Base-by-base conservation (phyloP, 441 rosid species). In the Erodium texanum region DNA sequence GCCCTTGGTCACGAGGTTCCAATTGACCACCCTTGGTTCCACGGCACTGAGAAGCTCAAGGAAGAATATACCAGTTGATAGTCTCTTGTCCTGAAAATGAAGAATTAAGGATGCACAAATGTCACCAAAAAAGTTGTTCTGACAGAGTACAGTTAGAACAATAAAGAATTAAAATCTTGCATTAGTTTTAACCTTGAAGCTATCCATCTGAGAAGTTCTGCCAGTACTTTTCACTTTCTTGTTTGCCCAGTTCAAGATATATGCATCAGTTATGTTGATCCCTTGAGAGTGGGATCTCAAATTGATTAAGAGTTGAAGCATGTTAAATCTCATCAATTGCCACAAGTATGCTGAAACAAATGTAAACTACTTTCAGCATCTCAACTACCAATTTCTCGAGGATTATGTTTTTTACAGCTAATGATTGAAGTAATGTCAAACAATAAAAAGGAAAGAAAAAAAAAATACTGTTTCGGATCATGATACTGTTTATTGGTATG, bases 261-360 rank as follows among this genome's bases (percentile, higher is more conserved):
- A 89, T 5, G 83, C 77, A 78, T 93, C 99, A 4, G 82, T 79
- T 71, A 93, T 87, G 79, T 88, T 96, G 81, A 86, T 93, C 7
- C 95, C 93, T 68, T 80, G 89, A 58, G 95, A 84, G 59, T 83
- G 93, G 65, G 85, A 76, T 79, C 96, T 82, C 72, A 93, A 82
- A 77, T 82, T 88, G 82, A 84, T 91, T 34, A 93, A 84, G 68
- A 91, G 96, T 77, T 91, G 99, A 69, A 93, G 95, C 81, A 93
- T 88, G 73, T 86, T 87, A 66, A 74, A 87, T 79, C 99, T 88
- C 99, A 91, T 89, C 83, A 93, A 79, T 80, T 93, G 99, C 99
- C 99, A 91, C 43, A 93, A 79, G 82, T 84, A 93, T 74, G 96
- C 99, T 93, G 87, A 64, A 78, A 82, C 65, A 80, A 43, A 78